Percentiles rank a stretch among this genome's conserved stretches.
Conservation (phyloP, 306 rosid genomes). For the Amphicarpaea edgeworthii region DNA sequence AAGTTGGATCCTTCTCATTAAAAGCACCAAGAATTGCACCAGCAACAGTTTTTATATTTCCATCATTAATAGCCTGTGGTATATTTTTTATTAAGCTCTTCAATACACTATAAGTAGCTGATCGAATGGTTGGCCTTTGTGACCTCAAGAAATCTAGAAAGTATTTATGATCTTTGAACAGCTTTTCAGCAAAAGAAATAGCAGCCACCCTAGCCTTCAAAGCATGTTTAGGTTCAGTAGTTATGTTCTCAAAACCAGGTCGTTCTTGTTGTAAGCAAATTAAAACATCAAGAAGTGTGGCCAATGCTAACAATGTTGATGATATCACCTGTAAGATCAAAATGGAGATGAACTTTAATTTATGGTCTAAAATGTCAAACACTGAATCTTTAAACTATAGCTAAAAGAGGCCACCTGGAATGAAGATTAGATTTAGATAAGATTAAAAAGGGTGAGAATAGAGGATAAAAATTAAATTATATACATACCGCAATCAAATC, state of each 20-base stretch:
- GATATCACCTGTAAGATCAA: conserved; percentile 79
- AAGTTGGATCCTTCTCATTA: conserved; percentile 83
- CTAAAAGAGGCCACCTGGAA: conserved; percentile 4
- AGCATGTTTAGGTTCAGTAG: conserved; percentile 75
- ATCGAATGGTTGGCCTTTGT: conserved; percentile 74
- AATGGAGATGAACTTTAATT: conserved; percentile 36
- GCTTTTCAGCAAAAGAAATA: conserved; percentile 79
- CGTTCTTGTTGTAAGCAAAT: conserved; percentile 60
- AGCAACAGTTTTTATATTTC: conserved; percentile 72
- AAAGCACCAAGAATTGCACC: conserved; percentile 83
- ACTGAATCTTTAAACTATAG: conserved; percentile 26
- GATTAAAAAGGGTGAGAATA: not conserved
- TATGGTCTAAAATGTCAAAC: conserved; percentile 25
- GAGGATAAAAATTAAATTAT: not conserved
- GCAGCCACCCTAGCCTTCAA: conserved; percentile 79
- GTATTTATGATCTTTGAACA: conserved; percentile 72
- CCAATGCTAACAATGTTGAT: conserved; percentile 86
- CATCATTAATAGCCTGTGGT: conserved; percentile 78
- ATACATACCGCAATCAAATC: not conserved
- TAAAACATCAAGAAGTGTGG: conserved; percentile 90
- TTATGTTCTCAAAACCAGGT: conserved; percentile 61
- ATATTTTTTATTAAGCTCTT: conserved; percentile 80
- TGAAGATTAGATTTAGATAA: not conserved
- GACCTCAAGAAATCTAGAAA: conserved; percentile 79
- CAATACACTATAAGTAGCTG: conserved; percentile 79